phyloP scores from a whole-genome alignment of 2,329 filamentous ascomycete species.

The Cladosporium sp. region DNA sequence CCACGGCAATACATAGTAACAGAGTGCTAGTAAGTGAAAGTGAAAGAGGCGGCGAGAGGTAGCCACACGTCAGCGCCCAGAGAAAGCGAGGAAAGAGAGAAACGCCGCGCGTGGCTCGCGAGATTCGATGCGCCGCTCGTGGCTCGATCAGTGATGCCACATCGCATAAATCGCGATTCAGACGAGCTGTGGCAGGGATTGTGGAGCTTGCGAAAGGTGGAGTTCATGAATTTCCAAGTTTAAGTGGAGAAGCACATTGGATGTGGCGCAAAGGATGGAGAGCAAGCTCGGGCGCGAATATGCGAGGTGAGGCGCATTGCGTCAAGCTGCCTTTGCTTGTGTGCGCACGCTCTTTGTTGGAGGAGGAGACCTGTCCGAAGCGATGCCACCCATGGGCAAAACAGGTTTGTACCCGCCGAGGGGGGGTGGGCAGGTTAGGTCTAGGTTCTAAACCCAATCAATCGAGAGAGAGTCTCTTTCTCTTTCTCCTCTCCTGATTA shows the following conservation, averaged over 20 bases:
- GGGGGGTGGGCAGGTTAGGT: too few species aligned
- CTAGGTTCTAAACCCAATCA: neutral
- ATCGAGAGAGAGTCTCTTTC: neutral
- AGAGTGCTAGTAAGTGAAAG: too few species aligned
- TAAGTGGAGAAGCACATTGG: too few species aligned
- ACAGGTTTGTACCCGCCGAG: neutral
- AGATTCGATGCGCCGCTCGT: slow-evolving; percentile 4
- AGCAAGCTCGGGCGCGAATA: too few species aligned
- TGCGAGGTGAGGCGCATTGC: neutral
- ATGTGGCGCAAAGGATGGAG: too few species aligned
- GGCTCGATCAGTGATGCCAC: slow-evolving; percentile 9
- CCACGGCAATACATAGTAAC: too few species aligned
- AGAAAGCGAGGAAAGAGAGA: too few species aligned
- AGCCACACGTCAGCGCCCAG: neutral
- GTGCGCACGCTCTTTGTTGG: too few species aligned
- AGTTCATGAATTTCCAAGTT: too few species aligned
- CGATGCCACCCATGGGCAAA: neutral
- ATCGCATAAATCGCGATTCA: too few species aligned
- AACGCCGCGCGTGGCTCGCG: neutral
- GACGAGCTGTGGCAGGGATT: too few species aligned
- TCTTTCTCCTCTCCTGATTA: neutral
- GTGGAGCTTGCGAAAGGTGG: too few species aligned
- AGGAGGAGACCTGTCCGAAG: neutral
- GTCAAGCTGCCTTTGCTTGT: neutral
- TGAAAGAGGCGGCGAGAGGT: neutral